Evolutionary conservation across 1,284 basidiomycete species (phyloP).

Genomic region (Chondrostereum purpureum): DNA sequence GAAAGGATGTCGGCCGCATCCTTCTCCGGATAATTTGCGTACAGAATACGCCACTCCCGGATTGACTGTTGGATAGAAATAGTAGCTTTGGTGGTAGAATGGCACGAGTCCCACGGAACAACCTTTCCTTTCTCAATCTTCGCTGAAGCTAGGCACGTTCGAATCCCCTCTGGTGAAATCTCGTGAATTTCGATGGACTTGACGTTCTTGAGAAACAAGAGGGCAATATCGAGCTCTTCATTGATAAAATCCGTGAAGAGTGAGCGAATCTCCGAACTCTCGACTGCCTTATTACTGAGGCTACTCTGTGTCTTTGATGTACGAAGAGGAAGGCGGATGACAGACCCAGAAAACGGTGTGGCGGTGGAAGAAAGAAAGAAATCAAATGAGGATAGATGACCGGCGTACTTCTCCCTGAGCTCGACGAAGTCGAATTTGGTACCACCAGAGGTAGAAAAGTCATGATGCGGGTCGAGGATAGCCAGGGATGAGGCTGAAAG

Average conservation of each 20-base stretch:
- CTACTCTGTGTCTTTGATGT: slow-evolving; percentile 18
- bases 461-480: slow-evolving; percentile 38
- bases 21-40: slow-evolving; percentile 18
- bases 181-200: slow-evolving; percentile 31
- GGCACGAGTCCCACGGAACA: slow-evolving; percentile 12
- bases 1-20: slow-evolving; percentile 20
- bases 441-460: slow-evolving; percentile 25
- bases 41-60: slow-evolving; percentile 23
- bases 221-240: slow-evolving; percentile 33
- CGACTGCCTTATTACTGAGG: slow-evolving; percentile 29
- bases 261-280: slow-evolving; percentile 24
- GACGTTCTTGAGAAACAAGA: slow-evolving; percentile 40
- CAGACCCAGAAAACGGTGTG: slow-evolving; percentile 27
- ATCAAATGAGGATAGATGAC: slow-evolving; percentile 29
- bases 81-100: neutral
- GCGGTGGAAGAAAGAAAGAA: slow-evolving; percentile 17
- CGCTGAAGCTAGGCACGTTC: slow-evolving; percentile 12
- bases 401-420: slow-evolving; percentile 17
- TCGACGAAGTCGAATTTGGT: slow-evolving; percentile 22
- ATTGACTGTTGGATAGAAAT: neutral
- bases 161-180: slow-evolving; percentile 22
- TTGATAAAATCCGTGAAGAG: slow-evolving; percentile 34
- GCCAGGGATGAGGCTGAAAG: slow-evolving; percentile 33
- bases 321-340: slow-evolving; percentile 42
- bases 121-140: slow-evolving; percentile 9